Base-by-base conservation (phyloP, 352 stramenopile species). In the Pythium sukuiense region DNA sequence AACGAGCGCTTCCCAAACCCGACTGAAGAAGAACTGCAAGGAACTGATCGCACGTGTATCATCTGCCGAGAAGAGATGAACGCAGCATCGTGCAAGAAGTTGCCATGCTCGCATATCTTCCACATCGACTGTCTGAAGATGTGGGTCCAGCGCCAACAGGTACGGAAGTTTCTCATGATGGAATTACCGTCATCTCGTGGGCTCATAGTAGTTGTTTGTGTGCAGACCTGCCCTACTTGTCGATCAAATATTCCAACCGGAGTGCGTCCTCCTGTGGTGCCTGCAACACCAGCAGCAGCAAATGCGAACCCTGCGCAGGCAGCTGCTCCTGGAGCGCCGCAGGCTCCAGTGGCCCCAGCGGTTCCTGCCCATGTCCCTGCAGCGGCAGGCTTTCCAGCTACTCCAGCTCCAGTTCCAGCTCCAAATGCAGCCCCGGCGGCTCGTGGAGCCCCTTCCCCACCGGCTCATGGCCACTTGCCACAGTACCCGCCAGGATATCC, bases 121-220 rank as follows among this genome's bases (percentile, higher is more conserved):
- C 96, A 99, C 70, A 88, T 98, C 35, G 87, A 97, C 70, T 99
- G 97, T 73, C 79, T 99, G 12, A 95, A 98, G 59, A 98, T 99
- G 83, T 99, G 97, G 97, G 88, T 99, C 16, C 95, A 99, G 66
- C 96, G 98, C 60, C 97, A 99, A 69, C 97, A 99, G 60, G 76
- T 83, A 62, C 27, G 6, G 39, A 35, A 35, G 5, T 9, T 35
- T 46, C 6, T 20, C 39, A 5, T 16, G 3, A 46, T 16, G 39
- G 11, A 46, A 18, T 7, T 46, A 5, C 39, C 3, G 4, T 46
- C 39, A 16, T 29, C 24, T 2, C 18, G 24, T 61, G 20, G 13
- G 20, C 30, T 33, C 46, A 65, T 20, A 4, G 20, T 57, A 4
- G 29, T 58, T 9, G 20, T 56, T 20, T 58, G 18, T 39, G 43